Evolutionary conservation across 352 stramenopile species (phyloP).

Genomic region (Blastocystis sp.): DNA sequence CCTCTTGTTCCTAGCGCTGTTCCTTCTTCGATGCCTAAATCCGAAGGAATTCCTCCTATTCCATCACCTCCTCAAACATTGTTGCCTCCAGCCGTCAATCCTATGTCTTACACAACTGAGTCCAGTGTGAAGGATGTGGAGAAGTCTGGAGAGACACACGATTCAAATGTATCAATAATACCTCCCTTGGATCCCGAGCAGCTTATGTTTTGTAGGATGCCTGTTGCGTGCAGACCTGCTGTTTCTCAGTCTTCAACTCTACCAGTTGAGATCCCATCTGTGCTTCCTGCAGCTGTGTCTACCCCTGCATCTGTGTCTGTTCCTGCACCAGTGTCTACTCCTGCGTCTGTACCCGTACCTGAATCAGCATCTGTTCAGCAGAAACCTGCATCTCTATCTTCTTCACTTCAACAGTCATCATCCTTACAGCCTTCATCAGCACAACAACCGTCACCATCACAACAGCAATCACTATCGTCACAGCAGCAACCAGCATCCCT

Average conservation of each 20-base stretch:
- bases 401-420: not conserved
- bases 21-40: not conserved
- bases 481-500: not conserved
- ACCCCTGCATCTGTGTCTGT: too few relatives aligned
- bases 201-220: not conserved
- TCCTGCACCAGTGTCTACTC: too few relatives aligned
- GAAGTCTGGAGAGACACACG: not conserved
- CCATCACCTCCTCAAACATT: not conserved
- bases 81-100: not conserved
- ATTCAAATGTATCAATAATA: not conserved
- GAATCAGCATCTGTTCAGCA: too few relatives aligned
- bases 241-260: too few relatives aligned
- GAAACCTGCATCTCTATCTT: not conserved
- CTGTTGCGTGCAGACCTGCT: not conserved
- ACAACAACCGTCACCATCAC: not conserved
- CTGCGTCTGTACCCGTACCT: too few relatives aligned
- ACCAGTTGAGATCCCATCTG: not conserved
- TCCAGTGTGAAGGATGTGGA: not conserved
- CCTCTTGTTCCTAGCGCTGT: not conserved
- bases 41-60: conserved; percentile 10
- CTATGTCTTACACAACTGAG: not conserved
- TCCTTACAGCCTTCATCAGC: not conserved
- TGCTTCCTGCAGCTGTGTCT: not conserved
- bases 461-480: not conserved
- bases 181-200: conserved; percentile 24